These are phyloP conservation scores for Pezicula rhizophila DNA, from an alignment of 2,329 filamentous ascomycete genomes.

Conservation along the genomic window DNA sequence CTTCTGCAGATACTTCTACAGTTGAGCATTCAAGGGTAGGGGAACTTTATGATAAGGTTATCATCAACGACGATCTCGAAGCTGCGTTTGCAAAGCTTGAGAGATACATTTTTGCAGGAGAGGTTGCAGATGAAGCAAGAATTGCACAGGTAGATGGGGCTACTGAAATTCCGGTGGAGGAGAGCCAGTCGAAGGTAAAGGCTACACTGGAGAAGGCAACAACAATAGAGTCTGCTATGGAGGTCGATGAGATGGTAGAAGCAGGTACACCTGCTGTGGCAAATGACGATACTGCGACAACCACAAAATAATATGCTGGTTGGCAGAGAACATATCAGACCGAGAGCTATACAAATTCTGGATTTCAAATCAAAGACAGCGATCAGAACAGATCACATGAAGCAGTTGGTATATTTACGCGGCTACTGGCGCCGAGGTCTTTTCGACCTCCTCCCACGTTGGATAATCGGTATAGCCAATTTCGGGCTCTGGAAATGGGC, in stretches of 20 bases:
- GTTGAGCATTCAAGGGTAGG: slow-evolving; percentile 33
- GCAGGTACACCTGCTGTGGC: neutral
- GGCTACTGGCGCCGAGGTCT: slow-evolving; percentile 5
- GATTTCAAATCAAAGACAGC: neutral
- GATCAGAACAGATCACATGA: neutral
- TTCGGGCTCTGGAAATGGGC: slow-evolving; percentile 29
- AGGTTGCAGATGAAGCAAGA: slow-evolving; percentile 5
- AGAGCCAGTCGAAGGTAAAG: slow-evolving; percentile 5
- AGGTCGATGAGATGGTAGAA: neutral
- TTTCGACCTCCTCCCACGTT: slow-evolving; percentile 13
- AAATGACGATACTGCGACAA: neutral
- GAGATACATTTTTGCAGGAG: slow-evolving; percentile 38
- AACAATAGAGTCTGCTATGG: neutral
- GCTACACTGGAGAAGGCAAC: neutral
- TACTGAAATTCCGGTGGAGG: neutral
- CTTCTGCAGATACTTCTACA: slow-evolving; percentile 33
- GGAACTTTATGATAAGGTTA: slow-evolving; percentile 43
- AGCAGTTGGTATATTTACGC: neutral
- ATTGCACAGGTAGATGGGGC: neutral
- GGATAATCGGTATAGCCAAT: slow-evolving; percentile 33
- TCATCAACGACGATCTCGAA: slow-evolving; percentile 46
- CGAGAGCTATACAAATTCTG: neutral
- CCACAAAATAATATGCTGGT: neutral
- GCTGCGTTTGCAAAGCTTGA: slow-evolving; percentile 42
- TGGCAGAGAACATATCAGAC: neutral